Evolutionary conservation across 331 rosid species (phyloP), one percentile per base, ranked within the genome.

Genomic region (Pyracantha coccinea): DNA sequence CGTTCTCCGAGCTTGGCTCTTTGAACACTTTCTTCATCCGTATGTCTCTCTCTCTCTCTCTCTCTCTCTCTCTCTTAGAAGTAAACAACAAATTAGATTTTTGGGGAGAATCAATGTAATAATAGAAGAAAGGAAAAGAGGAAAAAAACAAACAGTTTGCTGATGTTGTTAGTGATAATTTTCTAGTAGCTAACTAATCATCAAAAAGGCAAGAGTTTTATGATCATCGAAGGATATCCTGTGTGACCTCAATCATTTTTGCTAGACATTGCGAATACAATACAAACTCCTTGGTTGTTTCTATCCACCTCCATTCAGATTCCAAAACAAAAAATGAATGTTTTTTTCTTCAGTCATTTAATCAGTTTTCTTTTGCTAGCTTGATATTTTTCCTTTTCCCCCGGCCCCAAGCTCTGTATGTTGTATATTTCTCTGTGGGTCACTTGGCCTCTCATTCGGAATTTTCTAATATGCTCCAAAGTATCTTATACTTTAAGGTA

Each of bases 1-100:
- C 0, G 77, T 95, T 60, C 99, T 95, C 19, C 83, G 99, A 0
- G 93, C 99, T 63, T 95, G 99, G 99, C 99, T 95, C 23, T 95
- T 95, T 27, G 99, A 95, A 72, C 99, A 95, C 86, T 95, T 95
- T 79, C 95, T 95, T 72, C 97, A 95, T 74, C 99, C 98, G 99
- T 89, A 85, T 58, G 16, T 77, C 71, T 16, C 47, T 16, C 69
- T 71, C 17, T 12, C 28, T 33, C 66, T 65, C 53, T 19, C 75
- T 28, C 35, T 58, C 45, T 71, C 53, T 31, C 45, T 41, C 20
- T 63, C 66, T 19, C 32, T 7, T 68, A 27, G 17, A 59, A 79
- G 86, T 81, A 83, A 71, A 62, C 29, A 41, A 55, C 85, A 78
- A 83, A 84, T 62, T 71, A 31, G 77, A 78, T 76, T 81, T 85